These are phyloP conservation scores for Coemansia javaensis DNA, from an alignment of 192 early-diverging fungal genomes.

Conservation along the genomic window DNA sequence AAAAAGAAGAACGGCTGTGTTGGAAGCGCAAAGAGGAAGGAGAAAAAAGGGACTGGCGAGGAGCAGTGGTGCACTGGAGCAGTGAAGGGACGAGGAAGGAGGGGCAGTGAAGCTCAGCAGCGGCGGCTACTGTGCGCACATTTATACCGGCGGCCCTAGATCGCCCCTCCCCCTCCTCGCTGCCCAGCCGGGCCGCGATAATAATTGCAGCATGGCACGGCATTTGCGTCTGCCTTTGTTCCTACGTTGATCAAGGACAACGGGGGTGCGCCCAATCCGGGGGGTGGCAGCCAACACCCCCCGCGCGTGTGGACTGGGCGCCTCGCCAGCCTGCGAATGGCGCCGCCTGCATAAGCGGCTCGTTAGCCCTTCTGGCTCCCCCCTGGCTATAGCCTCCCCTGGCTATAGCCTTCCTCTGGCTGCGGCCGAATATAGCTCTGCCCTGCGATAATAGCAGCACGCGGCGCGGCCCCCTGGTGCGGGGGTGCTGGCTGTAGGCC, in stretches of 20 bases:
- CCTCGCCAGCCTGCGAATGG: not conserved
- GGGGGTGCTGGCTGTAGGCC: too few relatives aligned
- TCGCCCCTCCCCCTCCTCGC: not conserved
- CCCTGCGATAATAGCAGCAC: too few relatives aligned
- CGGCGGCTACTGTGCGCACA: slow-evolving; percentile 6
- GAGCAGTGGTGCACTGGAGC: not conserved
- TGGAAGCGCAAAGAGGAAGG: not conserved
- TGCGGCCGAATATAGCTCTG: too few relatives aligned
- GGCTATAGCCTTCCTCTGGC: too few relatives aligned
- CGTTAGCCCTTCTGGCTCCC: not conserved
- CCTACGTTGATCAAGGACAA: slow-evolving; percentile 25
- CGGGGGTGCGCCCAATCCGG: not conserved
- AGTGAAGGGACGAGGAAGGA: not conserved
- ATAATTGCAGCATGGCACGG: slow-evolving; percentile 46
- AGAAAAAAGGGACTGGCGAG: not conserved
- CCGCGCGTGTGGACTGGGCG: not conserved
- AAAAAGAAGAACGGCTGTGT: not conserved
- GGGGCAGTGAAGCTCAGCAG: not conserved
- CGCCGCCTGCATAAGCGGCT: not conserved
- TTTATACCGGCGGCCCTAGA: slow-evolving; percentile 9
- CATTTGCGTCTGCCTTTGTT: slow-evolving; percentile 33
- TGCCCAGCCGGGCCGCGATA: slow-evolving; percentile 22
- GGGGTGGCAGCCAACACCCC: slow-evolving; percentile 1
- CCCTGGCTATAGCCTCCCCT: too few relatives aligned
- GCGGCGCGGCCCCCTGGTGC: too few relatives aligned